A percentile compares a stretch with the other conserved stretches of the same genome.
Evolutionary conservation across 2,329 filamentous ascomycete genomes (phyloP).

Genomic region (Talaromyces sp.): DNA sequence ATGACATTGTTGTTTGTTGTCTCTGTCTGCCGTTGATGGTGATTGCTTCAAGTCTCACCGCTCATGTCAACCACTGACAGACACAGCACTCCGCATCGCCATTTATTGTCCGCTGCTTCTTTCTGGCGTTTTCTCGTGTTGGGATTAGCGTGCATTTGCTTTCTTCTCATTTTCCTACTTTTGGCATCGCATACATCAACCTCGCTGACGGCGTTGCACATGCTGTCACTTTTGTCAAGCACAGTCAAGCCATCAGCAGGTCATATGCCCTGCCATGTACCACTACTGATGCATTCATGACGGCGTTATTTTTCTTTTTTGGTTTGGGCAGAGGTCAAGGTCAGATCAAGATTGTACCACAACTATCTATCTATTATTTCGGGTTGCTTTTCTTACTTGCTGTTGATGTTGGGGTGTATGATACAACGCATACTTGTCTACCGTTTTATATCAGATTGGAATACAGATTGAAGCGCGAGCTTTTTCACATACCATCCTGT

Average conservation of each 20-base stretch:
- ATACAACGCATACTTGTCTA: neutral
- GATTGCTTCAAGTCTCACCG: constrained; percentile 11
- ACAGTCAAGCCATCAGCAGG: neutral
- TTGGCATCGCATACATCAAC: constrained; percentile 5
- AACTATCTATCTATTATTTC: constrained; percentile 2
- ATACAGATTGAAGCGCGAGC: constrained; percentile 7
- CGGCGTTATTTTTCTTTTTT: constrained; percentile 7
- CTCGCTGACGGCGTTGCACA: neutral
- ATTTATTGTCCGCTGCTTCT: neutral
- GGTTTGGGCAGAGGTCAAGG: neutral
- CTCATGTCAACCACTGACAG: constrained; percentile 8
- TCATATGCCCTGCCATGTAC: constrained; percentile 2
- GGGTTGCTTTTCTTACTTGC: neutral
- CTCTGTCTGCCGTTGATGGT: neutral
- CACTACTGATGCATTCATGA: constrained; percentile 9
- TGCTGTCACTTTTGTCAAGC: neutral
- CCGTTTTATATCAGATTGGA: constrained; percentile 1
- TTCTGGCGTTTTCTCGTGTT: constrained; percentile 4
- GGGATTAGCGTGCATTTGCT: constrained; percentile 13
- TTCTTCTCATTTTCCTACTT: constrained; percentile 1
- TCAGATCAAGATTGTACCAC: constrained; percentile 4
- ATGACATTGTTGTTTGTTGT: neutral
- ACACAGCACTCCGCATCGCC: neutral
- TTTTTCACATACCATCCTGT: no score
- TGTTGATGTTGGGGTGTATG: neutral